Percentiles rank a stretch among this genome's conserved stretches.
Conservation (phyloP, 225 moss, liverwort and hornwort species). For the Thuidium tamariscinum region DNA sequence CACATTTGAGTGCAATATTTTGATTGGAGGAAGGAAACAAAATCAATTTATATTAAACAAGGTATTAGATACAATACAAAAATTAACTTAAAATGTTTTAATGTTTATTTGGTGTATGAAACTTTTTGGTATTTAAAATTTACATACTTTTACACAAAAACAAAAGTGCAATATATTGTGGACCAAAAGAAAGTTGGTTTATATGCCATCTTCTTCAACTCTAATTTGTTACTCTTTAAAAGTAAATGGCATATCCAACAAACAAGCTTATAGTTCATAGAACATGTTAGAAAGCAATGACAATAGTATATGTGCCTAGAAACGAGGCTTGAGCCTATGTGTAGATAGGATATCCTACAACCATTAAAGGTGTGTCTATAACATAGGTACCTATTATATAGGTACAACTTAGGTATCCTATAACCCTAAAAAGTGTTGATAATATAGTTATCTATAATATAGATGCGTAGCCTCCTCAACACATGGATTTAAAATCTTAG, state of each 20-base stretch:
- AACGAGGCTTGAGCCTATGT: rapidly evolving
- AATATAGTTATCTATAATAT: too few species aligned
- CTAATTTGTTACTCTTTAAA: background rate
- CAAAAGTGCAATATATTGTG: background rate
- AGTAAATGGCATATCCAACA: background rate
- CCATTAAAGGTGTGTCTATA: background rate
- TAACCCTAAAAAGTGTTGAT: too few species aligned
- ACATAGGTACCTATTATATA: too few species aligned
- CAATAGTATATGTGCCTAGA: rapidly evolving
- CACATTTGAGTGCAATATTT: background rate
- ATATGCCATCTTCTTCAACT: background rate
- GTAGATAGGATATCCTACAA: background rate
- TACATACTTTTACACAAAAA: background rate
- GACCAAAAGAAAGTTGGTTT: background rate
- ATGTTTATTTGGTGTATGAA: background rate
- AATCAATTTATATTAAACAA: background rate
- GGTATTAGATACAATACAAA: background rate
- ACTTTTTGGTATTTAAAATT: background rate
- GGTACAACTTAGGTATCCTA: too few species aligned
- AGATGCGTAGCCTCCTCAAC: too few species aligned
- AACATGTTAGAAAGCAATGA: background rate
- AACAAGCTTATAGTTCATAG: background rate
- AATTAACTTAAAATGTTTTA: background rate
- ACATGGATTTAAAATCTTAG: too few species aligned
- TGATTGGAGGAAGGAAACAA: background rate